Base-by-base conservation (phyloP, 306 rosid species). In the Prunus davidiana region DNA sequence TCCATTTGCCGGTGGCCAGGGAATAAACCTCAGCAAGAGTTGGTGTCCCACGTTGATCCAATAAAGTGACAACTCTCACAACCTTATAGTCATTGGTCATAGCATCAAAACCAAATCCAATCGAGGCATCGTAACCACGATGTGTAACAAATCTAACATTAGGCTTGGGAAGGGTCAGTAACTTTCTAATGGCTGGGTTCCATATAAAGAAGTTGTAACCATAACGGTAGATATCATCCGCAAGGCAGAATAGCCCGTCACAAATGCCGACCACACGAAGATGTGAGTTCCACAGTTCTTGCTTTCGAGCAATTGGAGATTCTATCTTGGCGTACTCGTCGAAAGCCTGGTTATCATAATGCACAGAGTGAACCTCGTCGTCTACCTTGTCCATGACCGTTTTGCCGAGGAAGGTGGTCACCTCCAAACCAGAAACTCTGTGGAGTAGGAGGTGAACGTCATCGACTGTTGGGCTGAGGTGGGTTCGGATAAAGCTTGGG, bases 91-190 rank as follows among this genome's bases (percentile, higher is more conserved):
- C 64, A 19, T 30, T 71, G 14, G 5, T 52, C 3, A 28, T 52
- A 70, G 63, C 19, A 70, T 70, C 74, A 30, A 27, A 70, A 27
- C 74, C 74, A 28, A 70, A 11, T 10, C 62, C 74, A 70, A 50
- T 16, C 1, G 19, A 9, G 11, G 46, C 63, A 11, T 50, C 74
- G 19, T 50, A 70, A 2, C 43, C 62, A 28, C 63, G 46, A 50
- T 69, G 73, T 4, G 61, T 69, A 0, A 2, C 6, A 15, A 46
- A 47, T 4, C 16, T 69, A 50, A 69, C 6, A 9, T 1, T 0
- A 19, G 74, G 63, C 5, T 5, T 2, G 15, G 74, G 74, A 28
- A 28, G 62, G 2, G 25, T 30, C 74, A 51, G 12, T 9, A 22
- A 50, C 74, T 51, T 70, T 30, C 49, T 51, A 32, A 70, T 20